Percentiles rank a stretch among this genome's conserved stretches.
Conservation (phyloP, 495 filamentous ascomycete genomes). For the Annulohypoxylon nitens region DNA sequence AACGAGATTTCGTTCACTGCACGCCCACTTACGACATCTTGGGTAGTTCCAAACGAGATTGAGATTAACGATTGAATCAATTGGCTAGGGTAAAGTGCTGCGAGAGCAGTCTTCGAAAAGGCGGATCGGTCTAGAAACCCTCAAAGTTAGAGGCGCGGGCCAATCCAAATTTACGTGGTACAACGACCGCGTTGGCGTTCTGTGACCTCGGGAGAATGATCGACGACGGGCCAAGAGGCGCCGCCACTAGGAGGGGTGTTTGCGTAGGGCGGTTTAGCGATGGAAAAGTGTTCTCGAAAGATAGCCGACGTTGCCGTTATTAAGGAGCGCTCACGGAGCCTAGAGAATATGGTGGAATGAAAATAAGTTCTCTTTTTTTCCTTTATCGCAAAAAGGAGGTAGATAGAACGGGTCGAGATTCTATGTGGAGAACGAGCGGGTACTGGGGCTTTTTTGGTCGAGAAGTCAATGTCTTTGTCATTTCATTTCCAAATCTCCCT, state of each 20-base stretch:
- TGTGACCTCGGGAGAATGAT: conserved; percentile 27
- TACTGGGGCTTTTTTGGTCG: conserved; percentile 41
- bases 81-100: neutral
- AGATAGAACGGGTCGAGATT: conserved; percentile 30
- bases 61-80: neutral
- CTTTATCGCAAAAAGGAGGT: conserved; percentile 43
- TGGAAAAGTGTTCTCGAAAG: conserved; percentile 17
- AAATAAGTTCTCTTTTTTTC: conserved; percentile 21
- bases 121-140: conserved; percentile 11
- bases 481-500: conserved; percentile 39
- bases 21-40: conserved; percentile 48
- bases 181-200: conserved; percentile 12
- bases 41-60: conserved; percentile 2
- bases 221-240: conserved; percentile 34
- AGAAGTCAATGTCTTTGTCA: conserved; percentile 48
- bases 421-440: conserved; percentile 42
- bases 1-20: neutral
- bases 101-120: conserved; percentile 11
- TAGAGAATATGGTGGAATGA: conserved; percentile 20
- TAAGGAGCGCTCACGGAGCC: conserved; percentile 27
- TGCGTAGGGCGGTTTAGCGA: conserved; percentile 30
- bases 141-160: neutral
- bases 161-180: conserved; percentile 32
- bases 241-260: conserved; percentile 23
- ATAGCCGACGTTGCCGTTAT: conserved; percentile 21